Percentiles rank a stretch among this genome's conserved stretches.
These are phyloP conservation scores for Pseudogymnoascus sp. DNA, from an alignment of 2,329 filamentous ascomycete genomes.

Conservation along the genomic window DNA sequence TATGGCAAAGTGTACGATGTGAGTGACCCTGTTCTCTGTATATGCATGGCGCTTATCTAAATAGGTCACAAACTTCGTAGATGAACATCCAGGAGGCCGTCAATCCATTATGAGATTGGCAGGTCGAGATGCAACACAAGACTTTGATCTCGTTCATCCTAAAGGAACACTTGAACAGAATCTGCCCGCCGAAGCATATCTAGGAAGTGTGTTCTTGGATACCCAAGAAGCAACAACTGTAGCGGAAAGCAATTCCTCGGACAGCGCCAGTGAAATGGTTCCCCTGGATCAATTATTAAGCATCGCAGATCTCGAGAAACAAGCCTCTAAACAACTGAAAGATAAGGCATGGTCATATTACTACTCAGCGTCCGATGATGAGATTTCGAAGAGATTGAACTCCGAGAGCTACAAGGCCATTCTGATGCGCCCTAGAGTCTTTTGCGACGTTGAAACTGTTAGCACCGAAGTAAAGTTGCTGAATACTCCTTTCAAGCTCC, in stretches of 20 bases:
- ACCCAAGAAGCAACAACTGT: conserved; percentile 35
- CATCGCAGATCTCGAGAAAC: conserved; percentile 52
- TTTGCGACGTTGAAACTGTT: conserved; percentile 49
- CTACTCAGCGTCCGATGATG: conserved; percentile 62
- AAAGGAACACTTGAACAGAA: conserved; percentile 39
- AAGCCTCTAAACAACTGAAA: conserved; percentile 47
- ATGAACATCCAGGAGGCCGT: not conserved
- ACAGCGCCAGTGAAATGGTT: conserved; percentile 20
- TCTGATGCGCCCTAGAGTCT: conserved; percentile 50
- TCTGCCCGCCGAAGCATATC: conserved; percentile 36
- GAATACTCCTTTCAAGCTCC: conserved; percentile 44
- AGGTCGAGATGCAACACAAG: conserved; percentile 45
- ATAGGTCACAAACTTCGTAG: not conserved
- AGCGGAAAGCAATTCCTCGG: conserved; percentile 33
- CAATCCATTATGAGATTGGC: conserved; percentile 25
- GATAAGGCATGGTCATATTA: conserved; percentile 65
- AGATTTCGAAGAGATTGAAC: conserved; percentile 54
- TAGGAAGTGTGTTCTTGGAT: conserved; percentile 39
- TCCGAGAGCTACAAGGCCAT: conserved; percentile 47
- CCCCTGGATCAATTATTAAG: conserved; percentile 48
- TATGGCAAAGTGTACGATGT: not conserved
- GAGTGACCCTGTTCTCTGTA: not conserved
- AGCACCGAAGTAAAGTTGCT: conserved; percentile 47
- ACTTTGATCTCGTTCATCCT: conserved; percentile 46
- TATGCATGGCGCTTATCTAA: not conserved